A percentile compares a stretch with the other conserved stretches of the same genome.
Evolutionary conservation across 495 filamentous ascomycete genomes (phyloP).

Genomic region (Penicillium maclennaniae): DNA sequence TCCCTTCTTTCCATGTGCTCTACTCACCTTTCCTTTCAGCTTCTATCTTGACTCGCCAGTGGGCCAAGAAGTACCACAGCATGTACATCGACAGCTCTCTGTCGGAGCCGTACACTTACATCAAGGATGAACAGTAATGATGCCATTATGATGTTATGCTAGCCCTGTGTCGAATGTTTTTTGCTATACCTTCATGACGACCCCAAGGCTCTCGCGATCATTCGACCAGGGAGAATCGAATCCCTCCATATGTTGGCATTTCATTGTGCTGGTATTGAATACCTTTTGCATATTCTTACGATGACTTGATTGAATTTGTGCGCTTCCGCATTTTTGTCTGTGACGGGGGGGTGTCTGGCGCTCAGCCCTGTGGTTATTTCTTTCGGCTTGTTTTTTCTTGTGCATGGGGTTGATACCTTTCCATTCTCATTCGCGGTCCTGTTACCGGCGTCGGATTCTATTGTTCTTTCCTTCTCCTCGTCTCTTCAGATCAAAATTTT

Average conservation of each 20-base stretch:
- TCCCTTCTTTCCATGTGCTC: neutral
- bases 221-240: slow-evolving; percentile 28
- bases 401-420: slow-evolving; percentile 40
- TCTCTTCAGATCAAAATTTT: slow-evolving; percentile 27
- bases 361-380: slow-evolving; percentile 25
- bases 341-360: slow-evolving; percentile 39
- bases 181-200: slow-evolving; percentile 26
- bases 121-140: slow-evolving; percentile 39
- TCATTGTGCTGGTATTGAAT: slow-evolving; percentile 43
- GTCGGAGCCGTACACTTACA: slow-evolving; percentile 35
- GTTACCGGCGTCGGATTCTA: slow-evolving; percentile 34
- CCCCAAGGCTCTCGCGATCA: slow-evolving; percentile 23
- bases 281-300: slow-evolving; percentile 47
- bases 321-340: slow-evolving; percentile 38
- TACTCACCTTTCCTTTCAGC: slow-evolving; percentile 48
- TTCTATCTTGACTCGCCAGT: slow-evolving; percentile 84
- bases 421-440: slow-evolving; percentile 27
- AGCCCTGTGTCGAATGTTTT: slow-evolving; percentile 24
- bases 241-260: slow-evolving; percentile 45
- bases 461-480: slow-evolving; percentile 20
- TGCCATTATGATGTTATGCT: slow-evolving; percentile 28
- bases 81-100: slow-evolving; percentile 42
- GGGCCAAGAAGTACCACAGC: slow-evolving; percentile 74
- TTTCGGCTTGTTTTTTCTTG: slow-evolving; percentile 20
- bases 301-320: slow-evolving; percentile 42